These are phyloP conservation scores for Aegilops umbellulata DNA, from an alignment of 176 grass and related monocot genomes.

Conservation along the genomic window DNA sequence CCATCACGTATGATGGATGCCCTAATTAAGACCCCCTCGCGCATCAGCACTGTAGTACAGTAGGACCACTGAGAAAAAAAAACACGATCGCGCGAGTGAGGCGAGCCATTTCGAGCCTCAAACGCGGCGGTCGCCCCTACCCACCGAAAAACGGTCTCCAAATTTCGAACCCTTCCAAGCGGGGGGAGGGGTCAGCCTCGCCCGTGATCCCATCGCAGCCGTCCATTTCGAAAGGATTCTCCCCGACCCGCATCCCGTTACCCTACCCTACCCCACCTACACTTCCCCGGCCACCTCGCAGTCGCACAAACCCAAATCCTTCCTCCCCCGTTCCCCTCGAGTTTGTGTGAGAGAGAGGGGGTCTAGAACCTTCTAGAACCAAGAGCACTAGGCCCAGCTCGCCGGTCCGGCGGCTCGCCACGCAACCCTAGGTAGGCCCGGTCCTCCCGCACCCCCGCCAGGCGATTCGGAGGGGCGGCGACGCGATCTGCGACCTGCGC, in stretches of 20 bases:
- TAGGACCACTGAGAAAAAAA: neutral
- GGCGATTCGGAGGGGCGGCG: neutral
- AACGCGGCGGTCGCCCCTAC: neutral
- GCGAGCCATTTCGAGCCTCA: neutral
- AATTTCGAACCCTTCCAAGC: constrained; percentile 46
- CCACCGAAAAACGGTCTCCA: neutral
- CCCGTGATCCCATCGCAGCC: constrained; percentile 26
- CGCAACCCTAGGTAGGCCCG: neutral
- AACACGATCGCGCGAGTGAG: neutral
- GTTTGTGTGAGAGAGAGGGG: neutral
- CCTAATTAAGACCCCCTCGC: neutral
- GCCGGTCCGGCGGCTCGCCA: neutral
- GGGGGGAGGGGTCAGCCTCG: neutral
- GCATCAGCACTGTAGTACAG: neutral
- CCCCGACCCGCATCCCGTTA: constrained; percentile 33
- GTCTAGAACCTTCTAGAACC: constrained; percentile 39
- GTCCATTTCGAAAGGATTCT: constrained; percentile 31
- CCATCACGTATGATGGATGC: neutral
- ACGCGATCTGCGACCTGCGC: neutral
- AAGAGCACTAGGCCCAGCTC: neutral
- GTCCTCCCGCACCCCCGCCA: neutral
- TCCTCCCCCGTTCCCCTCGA: too few relatives aligned
- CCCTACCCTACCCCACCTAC: neutral
- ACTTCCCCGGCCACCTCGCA: neutral
- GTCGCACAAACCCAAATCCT: neutral